Evolutionary conservation across 345 rosid species (phyloP), one percentile per base, ranked within the genome.

Genomic region (Salix dunnii): DNA sequence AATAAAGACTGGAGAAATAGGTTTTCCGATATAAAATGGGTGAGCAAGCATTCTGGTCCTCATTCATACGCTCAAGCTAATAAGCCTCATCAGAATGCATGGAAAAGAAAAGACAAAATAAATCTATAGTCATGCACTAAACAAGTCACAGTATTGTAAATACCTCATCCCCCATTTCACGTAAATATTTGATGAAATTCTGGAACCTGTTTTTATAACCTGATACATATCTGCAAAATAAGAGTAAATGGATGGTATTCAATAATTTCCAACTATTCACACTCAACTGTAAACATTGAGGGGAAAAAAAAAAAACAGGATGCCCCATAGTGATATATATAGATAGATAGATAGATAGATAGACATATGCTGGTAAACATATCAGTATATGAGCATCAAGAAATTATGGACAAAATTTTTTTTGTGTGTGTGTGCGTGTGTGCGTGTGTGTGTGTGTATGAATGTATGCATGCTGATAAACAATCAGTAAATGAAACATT

Each of bases 101-200:
- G 8, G 53, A 72, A 21, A 38, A 48, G 28, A 63, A 40, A 67
- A 51, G 13, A 49, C 0, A 64, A 64, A 75, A 30, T n/a, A 38
- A 53, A 75, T 53, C 55, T 1, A n/a, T 23, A 36, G 40, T 65
- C 79, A 76, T 38, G 13, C 4, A 63, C 46, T 55, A 62, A 7
- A 28, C 70, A 10, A 53, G 10, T 73, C 35, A 58, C 74, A 73
- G 33, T 66, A 68, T 23, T n/a, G 63, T 10, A 78, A 38, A 38
- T 86, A 92, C 99, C 97, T 96, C 99, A 80, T 96, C 99, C 62
- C 98, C 99, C 97, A 93, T 90, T 88, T 96, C 99, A 31, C 98
- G 89, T 63, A 96, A 87, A 79, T 91, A 91, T 81, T 81, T 93
- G 73, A 96, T 96, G 75, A 96, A 96, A 80, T 96, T 96, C 88